phyloP scores from a whole-genome alignment of 768 basidiomycete genomes.

The Suillus hirtellus region DNA sequence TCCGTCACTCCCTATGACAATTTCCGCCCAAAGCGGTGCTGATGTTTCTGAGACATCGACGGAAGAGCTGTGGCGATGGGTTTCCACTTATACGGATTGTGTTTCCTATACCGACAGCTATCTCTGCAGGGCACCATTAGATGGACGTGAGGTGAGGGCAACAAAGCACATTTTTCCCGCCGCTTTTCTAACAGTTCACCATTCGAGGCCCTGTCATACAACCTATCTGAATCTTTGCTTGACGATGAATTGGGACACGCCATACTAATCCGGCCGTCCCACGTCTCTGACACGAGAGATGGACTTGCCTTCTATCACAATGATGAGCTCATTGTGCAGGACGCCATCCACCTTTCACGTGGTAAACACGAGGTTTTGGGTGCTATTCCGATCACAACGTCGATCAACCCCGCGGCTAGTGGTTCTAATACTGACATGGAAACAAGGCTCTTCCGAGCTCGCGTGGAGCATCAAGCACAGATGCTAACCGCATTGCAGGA shows the following conservation, averaged over 20 bases:
- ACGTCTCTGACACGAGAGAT: conserved; percentile 20
- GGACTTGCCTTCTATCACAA: conserved; percentile 39
- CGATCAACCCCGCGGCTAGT: conserved; percentile 35
- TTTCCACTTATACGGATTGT: conserved; percentile 40
- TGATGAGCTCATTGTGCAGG: conserved; percentile 50
- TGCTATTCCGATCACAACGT: conserved; percentile 34
- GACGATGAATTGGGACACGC: conserved; percentile 62
- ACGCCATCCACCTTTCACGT: conserved; percentile 50
- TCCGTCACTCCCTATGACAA: conserved; percentile 32
- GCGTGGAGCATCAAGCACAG: conserved; percentile 45
- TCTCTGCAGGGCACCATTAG: conserved; percentile 38
- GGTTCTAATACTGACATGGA: conserved; percentile 18
- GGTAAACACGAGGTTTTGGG: conserved; percentile 34
- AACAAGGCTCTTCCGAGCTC: conserved; percentile 34
- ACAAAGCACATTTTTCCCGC: neutral
- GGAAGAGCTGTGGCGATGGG: conserved; percentile 29
- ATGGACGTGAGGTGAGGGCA: conserved; percentile 42
- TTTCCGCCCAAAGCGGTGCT: conserved; percentile 34
- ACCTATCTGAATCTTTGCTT: conserved; percentile 34
- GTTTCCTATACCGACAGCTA: conserved; percentile 58
- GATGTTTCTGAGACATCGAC: conserved; percentile 13
- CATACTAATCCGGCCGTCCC: conserved; percentile 35
- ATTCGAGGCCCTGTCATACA: conserved; percentile 30
- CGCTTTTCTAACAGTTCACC: conserved; percentile 14
- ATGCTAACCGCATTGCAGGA: conserved; percentile 49